Percentiles rank a stretch among this genome's conserved stretches.
These are phyloP conservation scores for Hypholoma fasciculare DNA, from an alignment of 768 basidiomycete species.

Conservation along the genomic window DNA sequence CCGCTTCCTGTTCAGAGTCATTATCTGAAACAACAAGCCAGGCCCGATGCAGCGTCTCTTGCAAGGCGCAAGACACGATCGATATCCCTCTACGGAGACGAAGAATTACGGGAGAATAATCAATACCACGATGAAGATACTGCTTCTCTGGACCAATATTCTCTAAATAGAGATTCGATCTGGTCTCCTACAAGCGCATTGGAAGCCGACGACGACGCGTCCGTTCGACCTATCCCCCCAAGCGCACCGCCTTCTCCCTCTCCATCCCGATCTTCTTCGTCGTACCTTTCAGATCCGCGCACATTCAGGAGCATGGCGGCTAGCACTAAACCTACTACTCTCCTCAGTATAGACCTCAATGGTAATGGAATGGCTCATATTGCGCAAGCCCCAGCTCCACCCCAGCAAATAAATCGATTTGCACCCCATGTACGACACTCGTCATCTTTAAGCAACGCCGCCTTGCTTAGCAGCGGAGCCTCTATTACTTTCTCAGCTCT, in stretches of 20 bases:
- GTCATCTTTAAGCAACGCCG: constrained; percentile 51
- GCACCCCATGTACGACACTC: constrained; percentile 61
- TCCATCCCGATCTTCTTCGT: constrained; percentile 80
- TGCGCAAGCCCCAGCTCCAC: constrained; percentile 74
- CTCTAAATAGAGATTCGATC: constrained; percentile 67
- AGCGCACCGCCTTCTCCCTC: constrained; percentile 86
- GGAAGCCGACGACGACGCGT: constrained; percentile 95
- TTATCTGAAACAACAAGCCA: constrained; percentile 29
- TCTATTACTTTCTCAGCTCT: constrained; percentile 78
- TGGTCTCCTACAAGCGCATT: constrained; percentile 77
- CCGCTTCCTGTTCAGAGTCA: constrained; percentile 35
- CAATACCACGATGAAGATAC: constrained; percentile 46
- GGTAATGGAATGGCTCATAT: constrained; percentile 89
- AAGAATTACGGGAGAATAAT: constrained; percentile 41
- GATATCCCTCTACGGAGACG: constrained; percentile 64
- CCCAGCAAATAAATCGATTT: constrained; percentile 51
- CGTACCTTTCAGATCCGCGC: constrained; percentile 77
- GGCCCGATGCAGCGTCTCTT: constrained; percentile 29
- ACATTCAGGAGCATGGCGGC: constrained; percentile 83
- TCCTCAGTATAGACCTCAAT: constrained; percentile 85
- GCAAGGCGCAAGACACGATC: constrained; percentile 48
- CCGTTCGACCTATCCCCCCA: constrained; percentile 86
- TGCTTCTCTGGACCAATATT: constrained; percentile 50
- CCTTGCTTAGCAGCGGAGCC: constrained; percentile 44
- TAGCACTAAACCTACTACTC: constrained; percentile 93